Evolutionary conservation across 192 early-diverging fungal species (phyloP), one percentile per base, ranked within the genome.

Genomic region (Podila verticillata): DNA sequence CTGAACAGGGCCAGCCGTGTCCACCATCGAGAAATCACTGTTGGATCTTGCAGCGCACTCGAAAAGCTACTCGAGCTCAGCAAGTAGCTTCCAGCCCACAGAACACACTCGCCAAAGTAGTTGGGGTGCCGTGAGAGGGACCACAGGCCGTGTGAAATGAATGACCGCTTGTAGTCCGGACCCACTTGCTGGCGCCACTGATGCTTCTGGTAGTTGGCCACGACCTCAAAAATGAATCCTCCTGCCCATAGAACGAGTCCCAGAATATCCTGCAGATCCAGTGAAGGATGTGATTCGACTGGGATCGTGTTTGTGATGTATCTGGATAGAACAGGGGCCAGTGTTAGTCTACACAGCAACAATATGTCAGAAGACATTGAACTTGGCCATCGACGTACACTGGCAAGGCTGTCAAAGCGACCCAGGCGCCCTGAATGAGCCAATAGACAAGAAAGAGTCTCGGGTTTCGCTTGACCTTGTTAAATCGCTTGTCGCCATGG

Each of bases 81-180:
- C 10, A 72, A 20, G 4, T 67, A 72, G 51, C 79, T 77, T 54
- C 69, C 73, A 22, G 65, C 56, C 82, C 82, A 83, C n/a, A 83
- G 47, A 3, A 79, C 28, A 29, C 74, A 77, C 28, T 83, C 82
- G 31, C 82, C 82, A 69, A 83, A 83, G 44, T 83, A 83, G 17
- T 83, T 83, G 29, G 82, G 82, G 49, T 86, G 81, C 22, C 81
- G 28, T 8, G 82, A 82, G 34, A 83, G 24, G 8, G 77, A 80
- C 77, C 72, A 86, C 24, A 85, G 62, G 29, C 70, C 75, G 13
- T 56, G 24, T 1, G 68, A 70, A 24, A 83, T 79, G 57, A 83
- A 73, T 12, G 70, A 74, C 15, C 60, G 72, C 49, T 84, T 77
- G 63, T 84, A 84, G 58, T 82, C 74, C 28, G 54, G 49, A 19